Conservation (phyloP, 1,284 basidiomycete genomes). For the Porogramme epimiltina region DNA sequence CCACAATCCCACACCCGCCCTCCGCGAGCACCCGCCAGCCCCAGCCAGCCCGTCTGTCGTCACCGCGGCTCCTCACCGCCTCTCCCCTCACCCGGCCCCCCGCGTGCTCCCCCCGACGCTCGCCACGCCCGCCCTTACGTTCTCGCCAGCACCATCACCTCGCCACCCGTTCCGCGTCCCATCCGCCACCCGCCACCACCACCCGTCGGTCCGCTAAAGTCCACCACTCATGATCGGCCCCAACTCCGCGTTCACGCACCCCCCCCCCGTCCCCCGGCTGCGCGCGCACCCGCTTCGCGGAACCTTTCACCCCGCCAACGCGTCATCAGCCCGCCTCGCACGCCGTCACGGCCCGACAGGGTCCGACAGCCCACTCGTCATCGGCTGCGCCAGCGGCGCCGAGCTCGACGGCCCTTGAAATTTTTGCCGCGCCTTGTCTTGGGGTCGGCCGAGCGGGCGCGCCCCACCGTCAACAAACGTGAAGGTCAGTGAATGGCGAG, state of each 20-base stretch:
- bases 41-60: too few species aligned
- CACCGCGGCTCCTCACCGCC: too few species aligned
- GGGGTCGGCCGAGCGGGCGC: background rate
- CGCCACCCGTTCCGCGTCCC: background rate
- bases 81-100: too few species aligned
- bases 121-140: too few species aligned
- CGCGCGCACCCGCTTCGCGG: conserved; percentile 9
- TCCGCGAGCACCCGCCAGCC: too few species aligned
- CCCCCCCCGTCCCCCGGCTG: conserved; percentile 1
- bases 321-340: background rate
- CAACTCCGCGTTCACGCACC: conserved; percentile 4
- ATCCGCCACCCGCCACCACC: background rate
- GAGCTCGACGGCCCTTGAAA: conserved; percentile 8
- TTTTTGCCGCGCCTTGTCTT: conserved; percentile 2
- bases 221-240: too few species aligned
- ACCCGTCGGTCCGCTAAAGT: too few species aligned
- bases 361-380: background rate
- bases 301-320: conserved; percentile 2
- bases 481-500: background rate
- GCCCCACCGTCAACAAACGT: background rate
- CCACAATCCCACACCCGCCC: too few species aligned
- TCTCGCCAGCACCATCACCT: too few species aligned
- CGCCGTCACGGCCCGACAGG: too few species aligned
- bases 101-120: too few species aligned
- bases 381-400: background rate